These are phyloP conservation scores for Malassezia restricta DNA, from an alignment of 1,284 basidiomycete species.

Conservation along the genomic window DNA sequence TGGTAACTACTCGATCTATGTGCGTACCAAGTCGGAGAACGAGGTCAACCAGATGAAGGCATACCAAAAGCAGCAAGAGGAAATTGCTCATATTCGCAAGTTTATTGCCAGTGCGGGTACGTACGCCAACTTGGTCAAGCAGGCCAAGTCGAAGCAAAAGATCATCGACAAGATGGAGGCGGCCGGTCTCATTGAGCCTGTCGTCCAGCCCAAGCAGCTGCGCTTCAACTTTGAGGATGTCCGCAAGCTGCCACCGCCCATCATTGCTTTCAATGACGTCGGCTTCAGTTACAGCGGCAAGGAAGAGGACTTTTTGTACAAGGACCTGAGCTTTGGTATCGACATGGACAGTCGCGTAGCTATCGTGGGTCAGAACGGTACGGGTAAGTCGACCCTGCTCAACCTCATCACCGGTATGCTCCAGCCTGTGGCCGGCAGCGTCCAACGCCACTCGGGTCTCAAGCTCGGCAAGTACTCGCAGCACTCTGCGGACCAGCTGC, in stretches of 20 bases:
- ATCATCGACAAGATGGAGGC: conserved; percentile 99
- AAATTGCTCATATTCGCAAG: conserved; percentile 94
- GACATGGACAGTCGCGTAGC: conserved; percentile 85
- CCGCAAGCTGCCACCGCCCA: conserved; percentile 82
- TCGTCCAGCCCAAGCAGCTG: conserved; percentile 61
- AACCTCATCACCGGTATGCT: conserved; percentile 80
- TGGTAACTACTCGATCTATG: conserved; percentile 93
- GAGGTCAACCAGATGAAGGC: conserved; percentile 99
- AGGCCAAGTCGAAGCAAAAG: conserved; percentile 99
- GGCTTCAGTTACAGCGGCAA: conserved; percentile 89
- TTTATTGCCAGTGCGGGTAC: conserved; percentile 96
- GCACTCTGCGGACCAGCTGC: conserved; percentile 95
- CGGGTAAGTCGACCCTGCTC: conserved; percentile 92
- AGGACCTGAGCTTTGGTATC: conserved; percentile 73
- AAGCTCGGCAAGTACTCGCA: conserved; percentile 89
- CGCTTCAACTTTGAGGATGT: conserved; percentile 95
- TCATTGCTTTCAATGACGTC: conserved; percentile 87
- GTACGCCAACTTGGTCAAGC: conserved; percentile 93
- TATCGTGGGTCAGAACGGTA: conserved; percentile 95
- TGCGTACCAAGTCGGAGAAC: conserved; percentile 89
- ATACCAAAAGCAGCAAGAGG: conserved; percentile 93
- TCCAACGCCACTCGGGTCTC: conserved; percentile 75
- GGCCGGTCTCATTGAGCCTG: conserved; percentile 86
- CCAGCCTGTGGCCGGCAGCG: conserved; percentile 68
- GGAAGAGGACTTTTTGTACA: conserved; percentile 74